Base-by-base conservation (phyloP, 1,284 basidiomycete species). In the Puccinia polysora region DNA sequence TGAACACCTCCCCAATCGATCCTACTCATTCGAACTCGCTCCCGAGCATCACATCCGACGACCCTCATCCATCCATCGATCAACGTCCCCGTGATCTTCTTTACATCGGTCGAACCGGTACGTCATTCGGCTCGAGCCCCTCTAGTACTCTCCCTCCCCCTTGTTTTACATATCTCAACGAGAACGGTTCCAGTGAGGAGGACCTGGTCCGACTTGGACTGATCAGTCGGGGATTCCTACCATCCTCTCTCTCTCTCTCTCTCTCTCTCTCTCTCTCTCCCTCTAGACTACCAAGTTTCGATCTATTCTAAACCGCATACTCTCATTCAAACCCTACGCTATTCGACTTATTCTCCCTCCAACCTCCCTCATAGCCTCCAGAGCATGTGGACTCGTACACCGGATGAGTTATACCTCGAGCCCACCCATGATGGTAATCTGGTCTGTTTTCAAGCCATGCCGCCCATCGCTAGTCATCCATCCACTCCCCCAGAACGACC, bases 21-120 rank as follows among this genome's bases (percentile, higher is more conserved):
- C n/a, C n/a, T n/a, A n/a, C n/a, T n/a, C n/a, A n/a, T n/a, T n/a
- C n/a, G n/a, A n/a, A n/a, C n/a, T n/a, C n/a, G n/a, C n/a, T n/a
- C n/a, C n/a, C n/a, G n/a, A 20, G n/a, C 20, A 38, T 14, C 67
- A 74, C 65, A n/a, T n/a, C n/a, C n/a, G 75, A 74, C 52, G 74
- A 75, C 23, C 43, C 43, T 64, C 15, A 50, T 50, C 40, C 47
- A 32, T n/a, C 62, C 20, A 76, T 77, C 36, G 75, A 75, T 70
- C 55, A 70, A 12, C 40, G 78, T 45, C 78, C 78, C 6, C 62
- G 75, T 36, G 78, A 79, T 68, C 38, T 89, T 75, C 84, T 92
- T 5, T 88, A 86, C 78, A 86, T 92, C 75, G 89, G 89, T 8
- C 85, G 89, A 14, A 91, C 89, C 76, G 89, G 90, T 89, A 76